Evolutionary conservation across 257 asterid species (phyloP), one percentile per base, ranked within the genome.

Genomic region (Coffea canephora): DNA sequence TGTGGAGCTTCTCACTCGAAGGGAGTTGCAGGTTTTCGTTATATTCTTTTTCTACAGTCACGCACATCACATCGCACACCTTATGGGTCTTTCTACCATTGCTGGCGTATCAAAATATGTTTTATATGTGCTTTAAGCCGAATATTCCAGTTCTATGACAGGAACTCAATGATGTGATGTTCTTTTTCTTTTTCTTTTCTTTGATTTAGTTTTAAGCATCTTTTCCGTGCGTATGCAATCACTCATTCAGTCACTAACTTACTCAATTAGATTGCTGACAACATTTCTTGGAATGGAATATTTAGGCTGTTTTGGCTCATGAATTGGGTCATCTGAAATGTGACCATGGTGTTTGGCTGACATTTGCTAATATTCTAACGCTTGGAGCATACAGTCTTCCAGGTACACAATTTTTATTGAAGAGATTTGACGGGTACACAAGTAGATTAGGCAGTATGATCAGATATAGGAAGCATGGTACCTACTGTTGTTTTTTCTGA

Each of bases 251-350:
- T 1, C 64, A 61, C 21, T 16, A 8, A 31, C 31, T 31, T 31
- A 31, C 31, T 31, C 31, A 64, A 13, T 36, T 18, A 57, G 41
- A 70, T 65, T 71, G 48, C 54, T 48, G 75, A 5, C 43, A 74
- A 36, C 36, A 77, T 62, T 48, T 74, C 11, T 77, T 75, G 41
- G 65, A 69, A 12, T 59, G 41, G 83, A 54, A 45, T 69, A 4
- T 83, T n/a, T 87, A 94, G 98, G 97, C 97, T 84, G 97, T 95
- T 80, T 84, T 93, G 91, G 99, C 99, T 80, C 99, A 95, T 78
- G 98, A 93, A 86, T 87, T 93, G 88, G 98, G 98, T 77, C 98
- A 93, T 85, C 85, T 93, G 84, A 93, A 95, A 90, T 95, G 98
- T 79, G 98, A 91, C 84, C 98, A 94, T 83, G 98, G 98, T 70